phyloP scores from a whole-genome alignment of 1,284 basidiomycete species.

The Leucoagaricus sp. region DNA sequence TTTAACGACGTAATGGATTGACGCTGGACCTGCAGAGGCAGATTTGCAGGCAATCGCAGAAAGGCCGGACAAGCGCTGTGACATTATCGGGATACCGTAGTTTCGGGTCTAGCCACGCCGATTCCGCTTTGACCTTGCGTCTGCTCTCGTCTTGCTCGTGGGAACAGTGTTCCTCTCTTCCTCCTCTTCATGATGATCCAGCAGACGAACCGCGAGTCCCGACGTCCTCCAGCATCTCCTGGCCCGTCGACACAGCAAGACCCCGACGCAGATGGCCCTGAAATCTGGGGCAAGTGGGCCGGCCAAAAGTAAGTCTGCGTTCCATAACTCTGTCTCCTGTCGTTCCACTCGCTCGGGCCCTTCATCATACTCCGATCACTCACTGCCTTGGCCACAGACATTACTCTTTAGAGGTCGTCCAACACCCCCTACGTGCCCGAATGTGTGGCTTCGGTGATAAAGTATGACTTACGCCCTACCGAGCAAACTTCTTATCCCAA shows the following conservation, averaged over 20 bases:
- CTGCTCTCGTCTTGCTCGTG: slow-evolving; percentile 13
- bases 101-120: slow-evolving; percentile 9
- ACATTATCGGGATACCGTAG: slow-evolving; percentile 2
- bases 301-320: slow-evolving; percentile 58
- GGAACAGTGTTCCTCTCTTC: slow-evolving; percentile 13
- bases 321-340: too few relatives aligned
- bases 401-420: slow-evolving; percentile 82
- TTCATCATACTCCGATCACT: slow-evolving; percentile 14
- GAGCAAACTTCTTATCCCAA: slow-evolving; percentile 16
- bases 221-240: slow-evolving; percentile 22
- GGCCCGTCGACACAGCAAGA: slow-evolving; percentile 20
- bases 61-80: neutral
- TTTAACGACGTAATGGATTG: too few relatives aligned
- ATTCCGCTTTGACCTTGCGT: neutral
- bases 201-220: slow-evolving; percentile 43
- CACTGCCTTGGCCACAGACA: slow-evolving; percentile 46
- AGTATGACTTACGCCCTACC: slow-evolving; percentile 41
- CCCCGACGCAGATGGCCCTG: slow-evolving; percentile 38
- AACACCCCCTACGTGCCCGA: slow-evolving; percentile 85
- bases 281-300: slow-evolving; percentile 61
- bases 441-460: slow-evolving; percentile 97
- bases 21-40: too few relatives aligned
- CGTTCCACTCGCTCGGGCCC: slow-evolving; percentile 12
- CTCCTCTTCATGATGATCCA: slow-evolving; percentile 56
- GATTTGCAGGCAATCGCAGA: too few relatives aligned